These are phyloP conservation scores for Gamsiella multidivaricata DNA, from an alignment of 192 early-diverging fungal genomes.

Conservation along the genomic window DNA sequence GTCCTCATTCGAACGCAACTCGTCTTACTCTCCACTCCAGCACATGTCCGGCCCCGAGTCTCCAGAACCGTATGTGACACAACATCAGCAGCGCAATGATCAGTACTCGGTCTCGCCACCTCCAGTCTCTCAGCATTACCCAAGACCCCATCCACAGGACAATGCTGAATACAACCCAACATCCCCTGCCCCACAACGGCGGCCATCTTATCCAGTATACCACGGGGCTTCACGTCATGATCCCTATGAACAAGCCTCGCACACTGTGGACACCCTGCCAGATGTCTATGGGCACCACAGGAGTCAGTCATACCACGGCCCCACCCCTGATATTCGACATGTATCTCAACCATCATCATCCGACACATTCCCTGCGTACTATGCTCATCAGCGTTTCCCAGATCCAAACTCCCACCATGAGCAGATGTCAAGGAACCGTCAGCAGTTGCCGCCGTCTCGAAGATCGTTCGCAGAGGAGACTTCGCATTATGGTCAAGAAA, in stretches of 20 bases:
- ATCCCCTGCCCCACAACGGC: neutral
- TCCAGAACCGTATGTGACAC: neutral
- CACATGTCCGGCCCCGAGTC: neutral
- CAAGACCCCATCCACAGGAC: neutral
- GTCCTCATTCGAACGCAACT: neutral
- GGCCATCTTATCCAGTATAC: neutral
- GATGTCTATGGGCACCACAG: slow-evolving; percentile 19
- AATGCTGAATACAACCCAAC: neutral
- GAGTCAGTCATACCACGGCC: slow-evolving; percentile 13
- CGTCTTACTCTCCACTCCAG: neutral
- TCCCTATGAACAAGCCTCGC: neutral
- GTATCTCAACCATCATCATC: neutral
- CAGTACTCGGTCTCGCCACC: neutral
- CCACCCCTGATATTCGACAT: slow-evolving; percentile 1
- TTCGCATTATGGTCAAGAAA: neutral
- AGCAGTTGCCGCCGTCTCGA: neutral
- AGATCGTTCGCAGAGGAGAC: neutral
- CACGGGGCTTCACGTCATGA: neutral
- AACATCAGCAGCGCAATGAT: slow-evolving; percentile 4
- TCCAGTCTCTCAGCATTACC: neutral
- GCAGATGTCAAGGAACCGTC: neutral
- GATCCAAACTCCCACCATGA: slow-evolving; percentile 1
- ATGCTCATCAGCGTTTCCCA: slow-evolving; percentile 9
- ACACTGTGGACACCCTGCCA: neutral
- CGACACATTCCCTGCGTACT: slow-evolving; percentile 17